Evolutionary conservation across 1,284 basidiomycete species (phyloP).

Genomic region (Bjerkandera adusta): DNA sequence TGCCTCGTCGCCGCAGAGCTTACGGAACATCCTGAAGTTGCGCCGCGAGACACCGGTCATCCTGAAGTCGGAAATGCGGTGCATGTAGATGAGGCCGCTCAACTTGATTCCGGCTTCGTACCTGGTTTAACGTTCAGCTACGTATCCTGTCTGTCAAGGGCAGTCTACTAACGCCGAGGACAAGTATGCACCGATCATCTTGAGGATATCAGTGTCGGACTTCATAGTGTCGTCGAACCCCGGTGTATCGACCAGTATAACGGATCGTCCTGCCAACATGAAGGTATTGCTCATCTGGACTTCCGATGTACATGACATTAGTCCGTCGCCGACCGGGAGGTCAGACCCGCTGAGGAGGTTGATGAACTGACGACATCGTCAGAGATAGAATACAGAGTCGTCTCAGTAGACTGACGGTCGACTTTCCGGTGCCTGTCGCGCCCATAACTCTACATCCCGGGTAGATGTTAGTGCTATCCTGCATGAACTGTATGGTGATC

Average conservation of each 20-base stretch:
- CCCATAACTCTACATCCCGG: slow-evolving; percentile 24
- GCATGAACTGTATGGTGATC: background rate
- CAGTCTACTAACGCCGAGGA: too few species aligned
- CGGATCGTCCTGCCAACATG: slow-evolving; percentile 27
- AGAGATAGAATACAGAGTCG: too few species aligned
- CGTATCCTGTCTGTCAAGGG: too few species aligned
- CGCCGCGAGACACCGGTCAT: slow-evolving; percentile 46
- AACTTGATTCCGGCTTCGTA: slow-evolving; percentile 39
- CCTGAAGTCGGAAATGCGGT: slow-evolving; percentile 49
- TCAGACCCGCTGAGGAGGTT: slow-evolving; percentile 21
- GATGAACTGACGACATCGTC: too few species aligned
- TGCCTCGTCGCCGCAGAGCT: slow-evolving; percentile 45
- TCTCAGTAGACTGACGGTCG: slow-evolving; percentile 11
- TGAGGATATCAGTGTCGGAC: slow-evolving; percentile 38
- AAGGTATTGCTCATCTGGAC: slow-evolving; percentile 23
- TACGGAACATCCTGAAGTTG: slow-evolving; percentile 48
- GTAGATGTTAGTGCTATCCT: background rate
- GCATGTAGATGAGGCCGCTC: slow-evolving; percentile 50
- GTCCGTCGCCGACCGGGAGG: slow-evolving; percentile 13
- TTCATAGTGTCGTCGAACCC: slow-evolving; percentile 39
- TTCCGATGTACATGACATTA: slow-evolving; percentile 19
- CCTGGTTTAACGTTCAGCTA: slow-evolving; percentile 22
- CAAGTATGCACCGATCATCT: slow-evolving; percentile 24
- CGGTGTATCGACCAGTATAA: slow-evolving; percentile 35
- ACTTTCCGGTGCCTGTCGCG: slow-evolving; percentile 22